phyloP scores from a whole-genome alignment of 495 filamentous ascomycete species.

The Hypoxylon lenormandii region DNA sequence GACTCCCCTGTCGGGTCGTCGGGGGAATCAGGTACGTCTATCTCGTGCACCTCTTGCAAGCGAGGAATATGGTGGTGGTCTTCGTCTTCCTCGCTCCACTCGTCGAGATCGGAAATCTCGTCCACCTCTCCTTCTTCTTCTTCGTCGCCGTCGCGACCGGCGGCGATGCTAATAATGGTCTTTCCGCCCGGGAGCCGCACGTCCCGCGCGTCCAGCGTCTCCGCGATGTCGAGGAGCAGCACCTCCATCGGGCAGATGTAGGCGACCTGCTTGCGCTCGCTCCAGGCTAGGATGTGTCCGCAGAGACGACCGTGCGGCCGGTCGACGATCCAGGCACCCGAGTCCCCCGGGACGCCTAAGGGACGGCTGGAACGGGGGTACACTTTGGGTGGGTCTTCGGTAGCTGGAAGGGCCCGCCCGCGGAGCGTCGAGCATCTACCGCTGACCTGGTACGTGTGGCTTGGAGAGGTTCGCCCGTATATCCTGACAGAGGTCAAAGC shows the following conservation, averaged over 20 bases:
- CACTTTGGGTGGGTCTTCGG: conserved; percentile 33
- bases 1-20: not conserved
- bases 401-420: conserved; percentile 28
- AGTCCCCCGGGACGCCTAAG: conserved; percentile 84
- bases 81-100: conserved; percentile 33
- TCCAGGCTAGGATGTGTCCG: conserved; percentile 91
- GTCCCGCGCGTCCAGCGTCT: conserved; percentile 70
- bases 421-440: conserved; percentile 58
- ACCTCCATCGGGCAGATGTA: conserved; percentile 97
- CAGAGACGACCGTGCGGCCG: conserved; percentile 81
- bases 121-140: conserved; percentile 32
- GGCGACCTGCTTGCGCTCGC: conserved; percentile 75
- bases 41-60: conserved; percentile 13
- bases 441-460: conserved; percentile 81
- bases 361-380: conserved; percentile 39
- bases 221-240: conserved; percentile 82
- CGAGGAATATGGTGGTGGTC: conserved; percentile 9
- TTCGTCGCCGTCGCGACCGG: not conserved
- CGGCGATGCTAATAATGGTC: conserved; percentile 32
- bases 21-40: not conserved
- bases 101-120: conserved; percentile 42
- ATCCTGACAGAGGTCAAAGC: conserved; percentile 85
- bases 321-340: conserved; percentile 92
- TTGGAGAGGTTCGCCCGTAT: conserved; percentile 80
- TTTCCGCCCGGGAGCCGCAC: conserved; percentile 66